Percentiles rank a stretch among this genome's conserved stretches.
Conservation (phyloP, 495 filamentous ascomycete species). For the Pyrenula aspistea region DNA sequence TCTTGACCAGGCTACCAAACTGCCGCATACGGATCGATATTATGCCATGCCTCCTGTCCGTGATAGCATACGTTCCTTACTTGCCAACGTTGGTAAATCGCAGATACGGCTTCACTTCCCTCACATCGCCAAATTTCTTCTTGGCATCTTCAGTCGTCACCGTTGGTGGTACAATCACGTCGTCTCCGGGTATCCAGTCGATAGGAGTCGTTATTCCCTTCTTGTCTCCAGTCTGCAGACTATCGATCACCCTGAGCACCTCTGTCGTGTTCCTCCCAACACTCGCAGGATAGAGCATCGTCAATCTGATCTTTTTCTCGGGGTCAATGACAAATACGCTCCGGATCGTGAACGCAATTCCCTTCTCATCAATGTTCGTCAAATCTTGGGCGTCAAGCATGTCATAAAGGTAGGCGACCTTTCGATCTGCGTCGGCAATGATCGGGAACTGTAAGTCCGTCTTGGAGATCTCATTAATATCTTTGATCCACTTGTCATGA, state of each 20-base stretch:
- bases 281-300: slow-evolving; percentile 55
- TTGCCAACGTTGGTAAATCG: slow-evolving; percentile 10
- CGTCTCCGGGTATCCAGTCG: slow-evolving; percentile 51
- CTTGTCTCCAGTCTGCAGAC: slow-evolving; percentile 50
- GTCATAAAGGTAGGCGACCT: slow-evolving; percentile 54
- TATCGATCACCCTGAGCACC: slow-evolving; percentile 54
- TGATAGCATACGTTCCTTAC: neutral
- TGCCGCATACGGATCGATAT: no score
- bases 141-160: slow-evolving; percentile 51
- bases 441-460: slow-evolving; percentile 53
- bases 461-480: slow-evolving; percentile 50
- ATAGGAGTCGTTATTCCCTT: slow-evolving; percentile 54
- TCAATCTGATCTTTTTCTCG: slow-evolving; percentile 54
- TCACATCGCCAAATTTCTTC: slow-evolving; percentile 54
- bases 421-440: slow-evolving; percentile 54
- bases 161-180: slow-evolving; percentile 55
- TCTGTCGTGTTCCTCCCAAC: slow-evolving; percentile 55
- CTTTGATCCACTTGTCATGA: slow-evolving; percentile 50
- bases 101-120: slow-evolving; percentile 50
- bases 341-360: slow-evolving; percentile 55
- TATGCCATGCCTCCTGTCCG: no score
- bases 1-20: no score
- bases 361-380: slow-evolving; percentile 42
- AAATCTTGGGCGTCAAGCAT: slow-evolving; percentile 51
- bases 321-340: slow-evolving; percentile 62